Percentiles rank a stretch among this genome's conserved stretches.
Conservation (phyloP, 805 yeast species). For the Myxozyma vanderwaltii region DNA sequence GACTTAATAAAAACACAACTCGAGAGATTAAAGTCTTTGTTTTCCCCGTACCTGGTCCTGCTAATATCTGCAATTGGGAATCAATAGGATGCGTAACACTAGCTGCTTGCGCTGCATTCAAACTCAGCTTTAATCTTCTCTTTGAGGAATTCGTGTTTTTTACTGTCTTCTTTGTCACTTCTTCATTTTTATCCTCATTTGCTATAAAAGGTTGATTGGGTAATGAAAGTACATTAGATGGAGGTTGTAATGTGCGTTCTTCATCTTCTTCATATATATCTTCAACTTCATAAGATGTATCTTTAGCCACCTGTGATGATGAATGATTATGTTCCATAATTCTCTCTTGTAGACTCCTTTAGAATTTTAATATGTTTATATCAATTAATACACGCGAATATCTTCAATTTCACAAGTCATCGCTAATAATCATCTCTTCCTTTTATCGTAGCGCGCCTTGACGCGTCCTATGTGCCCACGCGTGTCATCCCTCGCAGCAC, state of each 20-base stretch:
- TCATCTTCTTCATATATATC: constrained; percentile 13
- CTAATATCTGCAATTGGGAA: constrained; percentile 55
- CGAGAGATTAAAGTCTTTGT: constrained; percentile 80
- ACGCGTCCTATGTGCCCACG: no score
- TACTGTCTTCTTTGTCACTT: neutral
- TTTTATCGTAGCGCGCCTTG: no score
- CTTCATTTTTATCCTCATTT: neutral
- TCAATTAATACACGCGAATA: no score
- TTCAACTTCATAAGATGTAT: constrained; percentile 11
- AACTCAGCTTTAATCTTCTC: constrained; percentile 17
- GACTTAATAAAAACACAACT: constrained; percentile 57
- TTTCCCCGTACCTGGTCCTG: constrained; percentile 70
- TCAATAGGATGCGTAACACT: constrained; percentile 50
- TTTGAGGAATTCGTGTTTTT: constrained; percentile 4
- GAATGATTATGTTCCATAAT: neutral
- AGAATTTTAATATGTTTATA: no score
- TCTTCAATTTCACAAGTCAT: no score
- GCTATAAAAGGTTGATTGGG: neutral
- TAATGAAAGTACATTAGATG: constrained; percentile 4
- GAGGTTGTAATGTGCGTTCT: constrained; percentile 13
- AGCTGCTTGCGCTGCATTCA: constrained; percentile 48
- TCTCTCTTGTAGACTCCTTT: neutral
- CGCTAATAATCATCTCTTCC: no score
- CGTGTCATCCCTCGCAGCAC: no score
- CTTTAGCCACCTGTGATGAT: constrained; percentile 8